Evolutionary conservation across 1,139 yeast species (phyloP), one percentile per base, ranked within the genome.

Genomic region (Yarrowia galli): DNA sequence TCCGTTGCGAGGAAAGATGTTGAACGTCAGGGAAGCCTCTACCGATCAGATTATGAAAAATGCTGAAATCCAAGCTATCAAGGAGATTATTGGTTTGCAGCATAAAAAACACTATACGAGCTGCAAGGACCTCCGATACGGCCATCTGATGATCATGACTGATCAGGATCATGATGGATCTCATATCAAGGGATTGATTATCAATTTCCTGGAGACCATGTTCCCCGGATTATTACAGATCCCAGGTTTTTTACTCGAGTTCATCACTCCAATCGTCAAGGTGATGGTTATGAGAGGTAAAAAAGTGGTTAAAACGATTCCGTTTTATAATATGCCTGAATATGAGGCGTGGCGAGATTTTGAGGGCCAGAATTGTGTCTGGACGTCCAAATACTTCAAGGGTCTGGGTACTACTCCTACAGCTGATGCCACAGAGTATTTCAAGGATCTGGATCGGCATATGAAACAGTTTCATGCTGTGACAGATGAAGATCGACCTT

Each of bases 111-210:
- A 82, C 51, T 96, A 96, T 77, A 88, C 87, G 45, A 89, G 87
- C 73, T 83, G 91, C 12, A 86, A 85, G 69, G 87, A 89, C 13
- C 82, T 96, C 71, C 87, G 99, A 76, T 96, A 96, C 76, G 99
- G 99, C 35, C 97, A 92, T 77, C 85, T 96, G 66, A 95, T 96
- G 98, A 92, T 96, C 75, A 96, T 96, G 99, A 92, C 99, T 6
- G 99, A 96, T 90, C 99, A 96, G 80, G 99, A 96, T 91, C 97
- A 93, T 75, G 99, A 96, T 84, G 99, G 99, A 69, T 91, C 97
- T 23, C 99, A 96, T 81, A 96, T 96, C 76, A 96, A 96, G 78
- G 99, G 99, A 71, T 84, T 96, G 73, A 86, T 96, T 71, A 96
- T 96, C 75, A 96, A 96, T 77, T 96, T 95, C 76, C 81, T 96